Percentiles rank a stretch among this genome's conserved stretches.
These are phyloP conservation scores for Carex pumila DNA, from an alignment of 176 grass and related monocot genomes.

Conservation along the genomic window DNA sequence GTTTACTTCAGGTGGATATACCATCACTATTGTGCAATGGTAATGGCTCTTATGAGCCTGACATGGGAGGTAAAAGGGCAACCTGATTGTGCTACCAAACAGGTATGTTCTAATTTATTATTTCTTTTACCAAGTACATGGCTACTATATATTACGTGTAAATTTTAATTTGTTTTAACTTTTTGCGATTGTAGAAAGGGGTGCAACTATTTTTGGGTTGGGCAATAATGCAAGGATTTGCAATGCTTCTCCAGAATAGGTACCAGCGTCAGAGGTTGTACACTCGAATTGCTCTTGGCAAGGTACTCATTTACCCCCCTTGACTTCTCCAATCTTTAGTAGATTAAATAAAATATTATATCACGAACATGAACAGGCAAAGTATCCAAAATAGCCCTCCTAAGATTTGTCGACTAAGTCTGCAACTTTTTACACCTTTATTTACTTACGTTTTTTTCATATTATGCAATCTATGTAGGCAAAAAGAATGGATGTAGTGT, in stretches of 20 bases:
- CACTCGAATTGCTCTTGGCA: constrained; percentile 94
- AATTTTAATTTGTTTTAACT: neutral
- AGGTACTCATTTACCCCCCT: constrained; percentile 36
- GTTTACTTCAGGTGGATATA: constrained; percentile 89
- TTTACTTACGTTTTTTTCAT: neutral
- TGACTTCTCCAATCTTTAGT: neutral
- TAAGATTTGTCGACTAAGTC: neutral
- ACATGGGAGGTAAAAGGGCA: constrained; percentile 97
- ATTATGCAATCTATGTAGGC: constrained; percentile 42
- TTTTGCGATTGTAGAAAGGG: constrained; percentile 40
- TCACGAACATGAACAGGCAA: constrained; percentile 6
- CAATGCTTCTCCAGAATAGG: constrained; percentile 98
- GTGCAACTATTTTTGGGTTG: constrained; percentile 90
- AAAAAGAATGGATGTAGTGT: constrained; percentile 97
- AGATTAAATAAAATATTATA: neutral
- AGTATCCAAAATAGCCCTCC: neutral
- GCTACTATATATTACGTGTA: neutral
- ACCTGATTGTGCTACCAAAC: constrained; percentile 84
- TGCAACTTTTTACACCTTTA: constrained; percentile 9
- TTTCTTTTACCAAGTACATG: neutral
- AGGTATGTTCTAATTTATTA: constrained; percentile 41
- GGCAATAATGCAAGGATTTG: constrained; percentile 97
- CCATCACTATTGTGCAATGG: constrained; percentile 94
- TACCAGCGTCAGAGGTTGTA: constrained; percentile 98
- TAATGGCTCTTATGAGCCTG: constrained; percentile 94